Percentiles rank a stretch among this genome's conserved stretches.
phyloP scores from a whole-genome alignment of 768 basidiomycete species.

The Mycena crocata region DNA sequence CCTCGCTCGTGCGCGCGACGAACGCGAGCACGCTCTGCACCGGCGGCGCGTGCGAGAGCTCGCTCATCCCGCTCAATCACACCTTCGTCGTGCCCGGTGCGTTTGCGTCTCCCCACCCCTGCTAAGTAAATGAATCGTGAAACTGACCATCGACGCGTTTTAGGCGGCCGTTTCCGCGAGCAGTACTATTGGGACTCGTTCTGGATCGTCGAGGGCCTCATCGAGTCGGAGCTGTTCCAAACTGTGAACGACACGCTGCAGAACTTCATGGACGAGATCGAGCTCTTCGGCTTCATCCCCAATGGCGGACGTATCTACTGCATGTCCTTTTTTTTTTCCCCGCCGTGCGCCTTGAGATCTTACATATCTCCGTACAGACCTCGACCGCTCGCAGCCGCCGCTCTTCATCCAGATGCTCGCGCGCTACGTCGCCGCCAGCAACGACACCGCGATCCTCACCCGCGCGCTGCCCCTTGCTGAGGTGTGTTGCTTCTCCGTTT shows the following conservation, averaged over 20 bases:
- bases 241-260: constrained; percentile 83
- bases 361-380: constrained; percentile 55
- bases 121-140: no score
- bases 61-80: constrained; percentile 90
- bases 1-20: constrained; percentile 79
- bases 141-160: background rate
- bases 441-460: constrained; percentile 78
- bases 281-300: constrained; percentile 88
- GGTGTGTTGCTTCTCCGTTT: constrained; percentile 52
- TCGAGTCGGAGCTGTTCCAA: constrained; percentile 80
- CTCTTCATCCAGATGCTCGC: constrained; percentile 92
- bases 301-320: constrained; percentile 95
- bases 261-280: constrained; percentile 96
- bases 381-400: constrained; percentile 94
- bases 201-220: constrained; percentile 91
- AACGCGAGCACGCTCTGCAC: constrained; percentile 72
- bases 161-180: constrained; percentile 83
- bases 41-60: constrained; percentile 76
- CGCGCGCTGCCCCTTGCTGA: constrained; percentile 90
- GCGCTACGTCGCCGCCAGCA: constrained; percentile 80
- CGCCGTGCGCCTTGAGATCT: background rate
- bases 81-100: constrained; percentile 92
- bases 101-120: constrained; percentile 20
- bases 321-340: constrained; percentile 41
- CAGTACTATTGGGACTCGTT: constrained; percentile 82